These are phyloP conservation scores for Kwoniella shivajii DNA, from an alignment of 1,284 basidiomycete genomes.

Conservation along the genomic window DNA sequence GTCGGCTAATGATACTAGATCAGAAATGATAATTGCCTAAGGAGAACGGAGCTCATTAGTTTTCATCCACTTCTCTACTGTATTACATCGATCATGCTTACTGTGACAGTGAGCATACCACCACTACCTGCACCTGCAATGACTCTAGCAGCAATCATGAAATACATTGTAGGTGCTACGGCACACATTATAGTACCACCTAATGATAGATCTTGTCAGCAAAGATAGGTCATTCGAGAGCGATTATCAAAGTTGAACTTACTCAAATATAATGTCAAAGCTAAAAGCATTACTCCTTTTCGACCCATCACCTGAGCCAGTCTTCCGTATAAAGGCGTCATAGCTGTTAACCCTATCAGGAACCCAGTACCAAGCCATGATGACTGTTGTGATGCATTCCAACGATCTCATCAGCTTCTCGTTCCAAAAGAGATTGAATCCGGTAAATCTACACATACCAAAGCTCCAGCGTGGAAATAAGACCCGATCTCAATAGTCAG, in stretches of 20 bases:
- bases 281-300: slow-evolving; percentile 30
- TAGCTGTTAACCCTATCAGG: slow-evolving; percentile 37
- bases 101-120: slow-evolving; percentile 35
- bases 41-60: too few species aligned
- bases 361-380: slow-evolving; percentile 41
- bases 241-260: not conserved
- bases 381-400: slow-evolving; percentile 12
- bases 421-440: too few species aligned
- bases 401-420: too few species aligned
- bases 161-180: slow-evolving; percentile 28
- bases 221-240: not conserved
- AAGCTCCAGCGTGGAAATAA: slow-evolving; percentile 32
- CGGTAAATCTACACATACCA: slow-evolving; percentile 18
- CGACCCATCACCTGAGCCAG: slow-evolving; percentile 34
- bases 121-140: slow-evolving; percentile 37
- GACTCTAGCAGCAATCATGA: slow-evolving; percentile 28
- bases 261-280: slow-evolving; percentile 23
- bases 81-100: slow-evolving; percentile 8
- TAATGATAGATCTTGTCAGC: slow-evolving; percentile 1
- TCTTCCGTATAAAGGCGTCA: slow-evolving; percentile 39
- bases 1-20: slow-evolving; percentile 38
- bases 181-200: slow-evolving; percentile 34
- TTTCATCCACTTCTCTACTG: too few species aligned
- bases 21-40: slow-evolving; percentile 35
- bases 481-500: slow-evolving; percentile 41